These are phyloP conservation scores for Aureobasidium vineae DNA, from an alignment of 2,329 filamentous ascomycete genomes.

Conservation along the genomic window DNA sequence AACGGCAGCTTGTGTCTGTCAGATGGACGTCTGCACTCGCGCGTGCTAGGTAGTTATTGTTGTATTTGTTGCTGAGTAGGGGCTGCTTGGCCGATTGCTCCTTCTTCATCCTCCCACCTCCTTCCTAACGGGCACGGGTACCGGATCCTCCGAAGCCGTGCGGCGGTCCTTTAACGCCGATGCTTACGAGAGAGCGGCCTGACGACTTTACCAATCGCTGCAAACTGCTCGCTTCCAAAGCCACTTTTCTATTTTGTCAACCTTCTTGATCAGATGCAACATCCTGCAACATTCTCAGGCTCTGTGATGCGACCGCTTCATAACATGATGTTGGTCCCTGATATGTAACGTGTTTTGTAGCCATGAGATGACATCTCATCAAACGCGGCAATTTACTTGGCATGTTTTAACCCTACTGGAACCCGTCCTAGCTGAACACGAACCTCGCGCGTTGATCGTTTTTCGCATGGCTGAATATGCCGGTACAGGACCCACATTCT, in stretches of 20 bases:
- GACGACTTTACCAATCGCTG: background rate
- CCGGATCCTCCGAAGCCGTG: constrained; percentile 9
- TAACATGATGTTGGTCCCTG: background rate
- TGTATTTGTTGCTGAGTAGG: background rate
- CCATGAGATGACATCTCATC: constrained; percentile 1
- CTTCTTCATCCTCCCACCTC: constrained; percentile 9
- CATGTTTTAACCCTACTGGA: constrained; percentile 1
- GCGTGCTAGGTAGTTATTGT: background rate
- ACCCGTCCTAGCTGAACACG: constrained; percentile 6
- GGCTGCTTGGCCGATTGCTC: constrained; percentile 14
- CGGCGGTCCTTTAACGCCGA: constrained; percentile 8
- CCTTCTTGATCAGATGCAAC: background rate
- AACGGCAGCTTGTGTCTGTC: background rate
- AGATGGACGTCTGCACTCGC: background rate
- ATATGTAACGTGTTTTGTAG: background rate
- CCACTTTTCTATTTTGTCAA: background rate
- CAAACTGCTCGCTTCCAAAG: background rate
- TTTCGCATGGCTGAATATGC: constrained; percentile 5
- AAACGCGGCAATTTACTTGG: constrained; percentile 11
- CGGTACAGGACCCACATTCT: constrained; percentile 9
- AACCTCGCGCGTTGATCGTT: constrained; percentile 14
- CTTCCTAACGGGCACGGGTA: constrained; percentile 6
- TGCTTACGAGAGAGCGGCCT: constrained; percentile 11
- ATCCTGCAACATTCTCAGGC: background rate
- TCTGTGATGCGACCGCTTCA: background rate